A percentile compares a stretch with the other conserved stretches of the same genome.
Conservation (phyloP, 495 filamentous ascomycete species). For the Penicillium herquei region DNA sequence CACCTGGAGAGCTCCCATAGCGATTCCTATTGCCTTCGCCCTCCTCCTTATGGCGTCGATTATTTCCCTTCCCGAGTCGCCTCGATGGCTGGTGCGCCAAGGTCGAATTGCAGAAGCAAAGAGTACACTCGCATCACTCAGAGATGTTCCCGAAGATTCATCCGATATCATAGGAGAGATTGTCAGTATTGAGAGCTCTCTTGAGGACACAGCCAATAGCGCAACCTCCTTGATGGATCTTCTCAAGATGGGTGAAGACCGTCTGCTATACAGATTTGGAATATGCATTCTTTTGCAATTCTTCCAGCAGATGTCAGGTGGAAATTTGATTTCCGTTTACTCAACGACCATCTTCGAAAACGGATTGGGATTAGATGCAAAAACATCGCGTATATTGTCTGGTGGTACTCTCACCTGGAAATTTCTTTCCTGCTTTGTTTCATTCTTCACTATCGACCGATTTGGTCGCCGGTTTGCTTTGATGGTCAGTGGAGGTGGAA, state of each 20-base stretch:
- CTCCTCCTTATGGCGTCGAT: constrained; percentile 51
- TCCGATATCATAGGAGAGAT: constrained; percentile 23
- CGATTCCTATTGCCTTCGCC: constrained; percentile 28
- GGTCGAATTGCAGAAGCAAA: constrained; percentile 47
- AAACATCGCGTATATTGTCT: constrained; percentile 14
- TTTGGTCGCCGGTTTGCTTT: constrained; percentile 47
- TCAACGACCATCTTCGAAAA: constrained; percentile 20
- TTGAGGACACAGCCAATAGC: constrained; percentile 26
- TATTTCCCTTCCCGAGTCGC: constrained; percentile 56
- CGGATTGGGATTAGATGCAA: constrained; percentile 8
- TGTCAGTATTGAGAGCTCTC: constrained; percentile 27
- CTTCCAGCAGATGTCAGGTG: constrained; percentile 27
- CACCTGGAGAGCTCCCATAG: constrained; percentile 46
- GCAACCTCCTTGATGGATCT: constrained; percentile 12
- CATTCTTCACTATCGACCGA: constrained; percentile 49
- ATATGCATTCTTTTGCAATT: constrained; percentile 34
- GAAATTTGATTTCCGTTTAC: constrained; percentile 21
- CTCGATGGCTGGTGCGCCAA: constrained; percentile 51
- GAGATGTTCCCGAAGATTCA: constrained; percentile 16
- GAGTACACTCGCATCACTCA: constrained; percentile 20
- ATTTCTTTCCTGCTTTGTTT: constrained; percentile 32
- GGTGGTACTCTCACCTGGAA: constrained; percentile 40
- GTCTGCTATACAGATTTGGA: constrained; percentile 17
- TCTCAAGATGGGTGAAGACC: constrained; percentile 18
- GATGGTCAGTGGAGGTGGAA: constrained; percentile 45